A percentile compares a stretch with the other conserved stretches of the same genome.
Evolutionary conservation across 768 basidiomycete species (phyloP).

Genomic region (Hebeloma cylindrosporum): DNA sequence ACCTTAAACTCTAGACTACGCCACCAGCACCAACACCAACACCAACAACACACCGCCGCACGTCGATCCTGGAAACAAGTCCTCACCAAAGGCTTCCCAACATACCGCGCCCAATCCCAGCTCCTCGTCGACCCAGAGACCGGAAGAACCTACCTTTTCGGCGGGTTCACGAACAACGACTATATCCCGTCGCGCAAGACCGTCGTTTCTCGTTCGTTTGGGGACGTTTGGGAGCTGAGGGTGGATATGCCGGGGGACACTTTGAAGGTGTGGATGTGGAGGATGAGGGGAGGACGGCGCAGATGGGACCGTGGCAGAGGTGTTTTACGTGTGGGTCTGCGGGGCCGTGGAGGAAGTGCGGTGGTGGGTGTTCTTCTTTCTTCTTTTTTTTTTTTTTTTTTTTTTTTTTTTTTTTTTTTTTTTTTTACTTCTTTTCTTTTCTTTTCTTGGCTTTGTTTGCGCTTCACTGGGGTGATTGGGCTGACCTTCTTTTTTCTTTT

Average conservation of each 20-base stretch:
- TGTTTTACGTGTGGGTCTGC: conserved; percentile 40
- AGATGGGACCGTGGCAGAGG: conserved; percentile 40
- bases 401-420: no score
- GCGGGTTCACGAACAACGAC: conserved; percentile 41
- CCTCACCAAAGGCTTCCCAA: conserved; percentile 41
- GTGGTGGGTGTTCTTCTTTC: conserved; percentile 26
- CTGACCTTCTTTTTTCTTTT: no score
- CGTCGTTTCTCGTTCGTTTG: conserved; percentile 28
- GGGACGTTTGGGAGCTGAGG: conserved; percentile 40
- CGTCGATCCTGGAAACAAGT: conserved; percentile 36
- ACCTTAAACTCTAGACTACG: no score
- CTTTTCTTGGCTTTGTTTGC: no score
- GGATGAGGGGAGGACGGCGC: conserved; percentile 36
- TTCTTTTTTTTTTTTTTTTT: background rate
- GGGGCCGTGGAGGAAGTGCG: conserved; percentile 40
- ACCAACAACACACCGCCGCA: background rate
- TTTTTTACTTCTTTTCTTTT: no score
- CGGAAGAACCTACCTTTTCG: conserved; percentile 37
- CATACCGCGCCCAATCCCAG: conserved; percentile 36
- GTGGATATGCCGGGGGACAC: conserved; percentile 36
- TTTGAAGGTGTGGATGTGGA: conserved; percentile 38
- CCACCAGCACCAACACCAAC: no score
- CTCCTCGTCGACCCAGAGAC: conserved; percentile 35
- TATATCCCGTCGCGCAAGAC: conserved; percentile 33
- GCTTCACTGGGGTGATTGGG: no score